Base-by-base conservation (phyloP, 352 stramenopile species). In the Globisporangium acanthophoron region DNA sequence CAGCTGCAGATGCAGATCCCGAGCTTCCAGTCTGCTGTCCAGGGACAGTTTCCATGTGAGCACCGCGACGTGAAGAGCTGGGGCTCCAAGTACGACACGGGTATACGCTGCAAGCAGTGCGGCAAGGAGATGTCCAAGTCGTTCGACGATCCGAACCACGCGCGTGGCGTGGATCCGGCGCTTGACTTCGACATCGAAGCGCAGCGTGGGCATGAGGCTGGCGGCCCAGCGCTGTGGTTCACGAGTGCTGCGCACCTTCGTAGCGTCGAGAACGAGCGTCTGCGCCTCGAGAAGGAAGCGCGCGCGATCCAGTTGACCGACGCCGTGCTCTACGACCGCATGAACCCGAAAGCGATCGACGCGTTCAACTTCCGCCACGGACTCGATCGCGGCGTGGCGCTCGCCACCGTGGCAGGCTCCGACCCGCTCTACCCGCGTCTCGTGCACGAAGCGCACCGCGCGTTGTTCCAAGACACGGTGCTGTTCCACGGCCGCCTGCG, bases 241-340 rank as follows among this genome's bases (percentile, higher is more conserved):
- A 52, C 50, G 33, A 55, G 68, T 59, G 29, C 59, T 11, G 60
- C 64, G 1, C 74, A 93, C 39, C 69, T 89, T 5, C 31, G 64
- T 0, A 54, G 54, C 4, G 67, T 93, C 15, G 80, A 93, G 43
- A 61, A 69, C 18, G 83, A 93, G 51, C 69, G 83, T 1, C 7
- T 89, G 56, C 71, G 83, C 0, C 56, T 89, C 9, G 83, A 93
- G 39, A 93, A 93, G 56, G 83, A 93, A 56, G 69, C 69, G 0
- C 62, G 80, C 3, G 41, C 66, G n/a, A 64, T 90, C 11, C 73
- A 88, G 18, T 52, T 86, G 16, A 48, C 57, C 0, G 83, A 93
- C 29, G 56, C 62, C 0, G 54, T 83, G 20, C 52, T 88, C 12
- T 93, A 93, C 45, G 80, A 91, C 52, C 63, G 77, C 1, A 59